phyloP scores from a whole-genome alignment of 2,329 filamentous ascomycete genomes.

The Epichloe hybrida region DNA sequence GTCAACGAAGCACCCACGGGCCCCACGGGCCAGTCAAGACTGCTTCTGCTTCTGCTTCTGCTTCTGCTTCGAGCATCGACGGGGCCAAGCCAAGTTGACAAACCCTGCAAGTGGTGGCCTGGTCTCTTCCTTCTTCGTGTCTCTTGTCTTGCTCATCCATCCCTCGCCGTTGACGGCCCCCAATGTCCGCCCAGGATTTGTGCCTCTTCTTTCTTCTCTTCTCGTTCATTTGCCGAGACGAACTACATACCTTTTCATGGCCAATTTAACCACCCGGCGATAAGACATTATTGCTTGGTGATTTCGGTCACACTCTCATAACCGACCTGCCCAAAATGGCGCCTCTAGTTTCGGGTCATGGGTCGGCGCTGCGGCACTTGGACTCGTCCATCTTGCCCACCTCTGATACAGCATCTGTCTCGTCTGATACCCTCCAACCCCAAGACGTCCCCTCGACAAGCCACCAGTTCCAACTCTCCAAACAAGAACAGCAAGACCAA shows the following conservation, averaged over 20 bases:
- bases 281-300: conserved; percentile 9
- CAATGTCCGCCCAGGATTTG: conserved; percentile 1
- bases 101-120: background rate
- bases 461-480: conserved; percentile 4
- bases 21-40: too few species aligned
- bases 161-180: conserved; percentile 2
- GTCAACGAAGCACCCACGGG: background rate
- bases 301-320: conserved; percentile 3
- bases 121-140: background rate
- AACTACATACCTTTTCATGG: conserved; percentile 8
- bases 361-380: background rate
- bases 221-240: conserved; percentile 4
- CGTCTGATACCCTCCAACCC: conserved; percentile 18
- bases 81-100: background rate
- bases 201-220: conserved; percentile 2
- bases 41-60: too few species aligned
- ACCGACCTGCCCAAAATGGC: conserved; percentile 12
- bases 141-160: background rate
- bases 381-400: conserved; percentile 8
- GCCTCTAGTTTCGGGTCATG: conserved; percentile 8
- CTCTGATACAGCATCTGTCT: conserved; percentile 26
- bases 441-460: background rate
- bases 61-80: background rate
- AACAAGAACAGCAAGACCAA: background rate
- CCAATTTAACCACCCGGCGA: conserved; percentile 8